Percentiles rank a stretch among this genome's conserved stretches.
Conservation (phyloP, 805 yeast genomes). For the Soucietia sequanensis region DNA sequence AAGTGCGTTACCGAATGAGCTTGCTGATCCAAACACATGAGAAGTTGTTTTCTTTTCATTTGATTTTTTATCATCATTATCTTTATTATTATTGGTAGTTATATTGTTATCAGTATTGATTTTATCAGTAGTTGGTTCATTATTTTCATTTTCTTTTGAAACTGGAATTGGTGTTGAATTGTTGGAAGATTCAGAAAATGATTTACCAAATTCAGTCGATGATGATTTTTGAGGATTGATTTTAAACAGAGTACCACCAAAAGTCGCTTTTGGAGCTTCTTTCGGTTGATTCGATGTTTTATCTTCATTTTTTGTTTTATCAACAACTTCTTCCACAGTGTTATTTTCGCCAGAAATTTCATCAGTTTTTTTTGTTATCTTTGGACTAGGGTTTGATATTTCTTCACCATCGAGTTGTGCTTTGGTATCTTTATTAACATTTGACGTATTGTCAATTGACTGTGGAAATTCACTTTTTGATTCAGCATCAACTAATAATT, state of each 20-base stretch:
- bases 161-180: slow-evolving; percentile 11
- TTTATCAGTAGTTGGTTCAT: too few species aligned
- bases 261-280: slow-evolving; percentile 2
- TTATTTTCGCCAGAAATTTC: slow-evolving; percentile 6
- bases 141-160: slow-evolving; percentile 9
- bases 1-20: slow-evolving; percentile 34
- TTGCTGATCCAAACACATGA: slow-evolving; percentile 41
- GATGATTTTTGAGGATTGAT: slow-evolving; percentile 13
- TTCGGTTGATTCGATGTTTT: not conserved
- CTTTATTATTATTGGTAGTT: too few species aligned
- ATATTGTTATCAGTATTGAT: too few species aligned
- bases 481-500: not conserved
- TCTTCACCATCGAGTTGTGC: too few species aligned
- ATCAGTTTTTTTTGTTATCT: slow-evolving; percentile 12
- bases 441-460: not conserved
- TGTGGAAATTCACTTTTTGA: not conserved
- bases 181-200: too few species aligned
- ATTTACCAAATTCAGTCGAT: too few species aligned
- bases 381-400: not conserved
- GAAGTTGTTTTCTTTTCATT: slow-evolving; percentile 5
- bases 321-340: slow-evolving; percentile 4
- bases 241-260: slow-evolving; percentile 10
- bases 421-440: not conserved
- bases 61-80: too few species aligned
- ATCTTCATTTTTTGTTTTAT: not conserved